Base-by-base conservation (phyloP, 768 basidiomycete species). In the Boletus sensibilis region DNA sequence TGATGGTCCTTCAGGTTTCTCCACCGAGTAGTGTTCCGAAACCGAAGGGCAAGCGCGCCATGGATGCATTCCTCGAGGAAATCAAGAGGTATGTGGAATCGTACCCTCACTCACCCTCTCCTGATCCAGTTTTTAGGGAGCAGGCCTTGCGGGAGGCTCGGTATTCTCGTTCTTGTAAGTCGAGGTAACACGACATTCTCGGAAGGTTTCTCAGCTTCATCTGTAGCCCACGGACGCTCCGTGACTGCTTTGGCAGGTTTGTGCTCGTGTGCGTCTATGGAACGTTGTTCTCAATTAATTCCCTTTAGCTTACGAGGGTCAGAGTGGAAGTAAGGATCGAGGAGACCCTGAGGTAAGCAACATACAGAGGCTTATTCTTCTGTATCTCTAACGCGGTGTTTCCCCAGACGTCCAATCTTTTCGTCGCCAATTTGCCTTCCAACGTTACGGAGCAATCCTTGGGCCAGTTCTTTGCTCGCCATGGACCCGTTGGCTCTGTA, bases 61-160 rank as follows among this genome's bases (percentile, higher is more conserved):
- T 98, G 93, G 95, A 98, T 72, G 74, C 87, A 2, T 99, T 98
- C 69, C 77, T 99, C 49, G 94, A 97, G 65, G 94, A 99, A 75
- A 92, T 99, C 56, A 98, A 98, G 75, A 84, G 84, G 96, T 90
- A 45, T 21, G 77, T 59, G 5, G 33, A 18, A 11, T n/a, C 7
- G 9, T 50, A 23, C 25, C 1, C 25, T 56, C 48, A 31, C 18
- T 14, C 5, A 20, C 8, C 20, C 1, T 34, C 25, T 27, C 56
- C 50, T 66, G 53, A 60, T 34, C 29, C 11, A 20, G 42, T 41
- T 33, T 40, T n/a, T 64, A 98, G 96, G 69, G 96, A 98, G 45
- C 95, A 98, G 72, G 92, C 91, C 12, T 82, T 90, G 60, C 81
- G 97, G 50, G 97, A 98, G 73, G 87, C 89, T 23, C 88, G 90